phyloP scores from a whole-genome alignment of 2,329 filamentous ascomycete species.

The Arthrobotrys megalospora region DNA sequence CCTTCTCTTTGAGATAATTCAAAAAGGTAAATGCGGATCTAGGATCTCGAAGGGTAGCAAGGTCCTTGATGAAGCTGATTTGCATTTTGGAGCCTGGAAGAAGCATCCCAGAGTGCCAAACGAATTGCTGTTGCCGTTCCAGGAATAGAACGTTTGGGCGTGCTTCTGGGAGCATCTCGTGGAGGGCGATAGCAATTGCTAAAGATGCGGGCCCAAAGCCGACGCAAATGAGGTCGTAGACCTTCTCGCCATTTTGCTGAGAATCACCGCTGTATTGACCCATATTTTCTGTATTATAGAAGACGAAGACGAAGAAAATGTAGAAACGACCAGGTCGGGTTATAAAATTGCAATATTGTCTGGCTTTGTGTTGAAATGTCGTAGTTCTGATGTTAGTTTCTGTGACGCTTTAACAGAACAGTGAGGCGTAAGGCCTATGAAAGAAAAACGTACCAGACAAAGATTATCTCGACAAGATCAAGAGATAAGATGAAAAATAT shows the following conservation, averaged over 20 bases:
- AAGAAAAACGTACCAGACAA: constrained; percentile 19
- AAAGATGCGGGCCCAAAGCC: constrained; percentile 94
- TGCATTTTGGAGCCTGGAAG: constrained; percentile 96
- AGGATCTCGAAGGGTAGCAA: constrained; percentile 89
- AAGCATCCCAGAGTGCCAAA: constrained; percentile 97
- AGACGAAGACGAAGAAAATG: neutral
- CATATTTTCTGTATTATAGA: constrained; percentile 38
- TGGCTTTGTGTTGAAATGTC: constrained; percentile 40
- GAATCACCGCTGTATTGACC: constrained; percentile 50
- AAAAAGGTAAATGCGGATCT: constrained; percentile 93
- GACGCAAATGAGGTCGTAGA: constrained; percentile 89
- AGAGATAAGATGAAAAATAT: constrained; percentile 36
- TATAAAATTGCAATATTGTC: constrained; percentile 25
- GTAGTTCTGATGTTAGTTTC: constrained; percentile 37
- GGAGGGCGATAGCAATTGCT: constrained; percentile 87
- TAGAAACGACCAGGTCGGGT: neutral
- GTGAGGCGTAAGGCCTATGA: constrained; percentile 6
- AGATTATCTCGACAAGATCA: constrained; percentile 34
- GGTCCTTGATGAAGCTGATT: constrained; percentile 96
- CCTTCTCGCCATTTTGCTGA: constrained; percentile 67
- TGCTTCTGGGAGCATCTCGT: constrained; percentile 78
- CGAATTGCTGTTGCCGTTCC: constrained; percentile 85
- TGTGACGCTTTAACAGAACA: neutral
- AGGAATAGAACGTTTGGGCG: constrained; percentile 85
- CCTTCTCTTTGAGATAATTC: constrained; percentile 89